These are phyloP conservation scores for Carex parvula DNA, from an alignment of 176 grass and related monocot species.

Conservation along the genomic window DNA sequence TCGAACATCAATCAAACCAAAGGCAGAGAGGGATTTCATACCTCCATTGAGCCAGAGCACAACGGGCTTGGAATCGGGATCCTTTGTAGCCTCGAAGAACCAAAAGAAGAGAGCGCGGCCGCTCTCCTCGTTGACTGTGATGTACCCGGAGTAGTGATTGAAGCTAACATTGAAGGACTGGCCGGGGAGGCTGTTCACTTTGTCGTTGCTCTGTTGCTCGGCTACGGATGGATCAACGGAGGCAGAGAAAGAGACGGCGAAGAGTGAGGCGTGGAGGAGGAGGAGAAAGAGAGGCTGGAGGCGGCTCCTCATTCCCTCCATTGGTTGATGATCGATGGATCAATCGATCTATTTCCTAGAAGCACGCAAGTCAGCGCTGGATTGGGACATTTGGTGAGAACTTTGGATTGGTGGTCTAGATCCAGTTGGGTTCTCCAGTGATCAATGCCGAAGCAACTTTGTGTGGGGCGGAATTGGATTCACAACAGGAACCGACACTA, in stretches of 20 bases:
- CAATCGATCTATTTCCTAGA: neutral
- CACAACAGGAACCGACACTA: neutral
- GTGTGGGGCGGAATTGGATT: neutral
- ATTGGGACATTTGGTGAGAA: neutral
- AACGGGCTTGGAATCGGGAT: conserved; percentile 75
- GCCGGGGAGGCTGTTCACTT: conserved; percentile 55
- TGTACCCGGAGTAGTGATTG: conserved; percentile 86
- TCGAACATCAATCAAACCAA: neutral
- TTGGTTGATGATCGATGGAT: neutral
- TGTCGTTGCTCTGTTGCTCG: conserved; percentile 51
- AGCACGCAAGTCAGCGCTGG: neutral
- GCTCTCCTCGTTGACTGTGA: conserved; percentile 60
- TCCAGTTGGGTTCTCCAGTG: neutral
- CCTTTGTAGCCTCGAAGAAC: conserved; percentile 83
- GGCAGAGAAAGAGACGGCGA: neutral
- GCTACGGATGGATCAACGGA: neutral
- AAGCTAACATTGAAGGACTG: conserved; percentile 72
- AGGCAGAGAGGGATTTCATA: neutral
- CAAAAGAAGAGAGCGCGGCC: conserved; percentile 93
- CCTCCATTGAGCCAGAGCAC: conserved; percentile 97
- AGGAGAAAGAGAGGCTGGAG: neutral
- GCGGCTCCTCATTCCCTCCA: conserved; percentile 25
- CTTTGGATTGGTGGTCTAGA: neutral
- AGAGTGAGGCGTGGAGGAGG: neutral
- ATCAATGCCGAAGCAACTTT: neutral